Evolutionary conservation across 768 basidiomycete species (phyloP).

Genomic region (Lactarius vividus): DNA sequence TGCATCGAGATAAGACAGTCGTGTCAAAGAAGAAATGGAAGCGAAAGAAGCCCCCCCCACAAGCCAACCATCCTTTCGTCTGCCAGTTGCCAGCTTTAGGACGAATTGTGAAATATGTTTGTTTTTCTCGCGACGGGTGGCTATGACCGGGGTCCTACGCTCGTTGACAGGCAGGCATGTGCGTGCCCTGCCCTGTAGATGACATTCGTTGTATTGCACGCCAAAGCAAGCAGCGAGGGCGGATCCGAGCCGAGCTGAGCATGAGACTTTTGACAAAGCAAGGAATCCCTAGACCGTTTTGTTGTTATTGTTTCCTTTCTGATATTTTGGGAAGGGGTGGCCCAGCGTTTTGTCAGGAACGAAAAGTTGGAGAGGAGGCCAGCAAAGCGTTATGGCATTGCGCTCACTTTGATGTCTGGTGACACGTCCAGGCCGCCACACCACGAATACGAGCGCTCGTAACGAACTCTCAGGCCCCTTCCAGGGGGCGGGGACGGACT

Average conservation of each 20-base stretch:
- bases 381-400: not conserved
- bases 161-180: not conserved
- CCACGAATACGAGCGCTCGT: not conserved
- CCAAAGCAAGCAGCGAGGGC: not conserved
- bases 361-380: not conserved
- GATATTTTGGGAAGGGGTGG: not conserved
- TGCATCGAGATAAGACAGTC: not conserved
- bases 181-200: not conserved
- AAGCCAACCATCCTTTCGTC: not conserved
- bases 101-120: not conserved
- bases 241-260: not conserved
- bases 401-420: not conserved
- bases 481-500: not conserved
- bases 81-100: not conserved
- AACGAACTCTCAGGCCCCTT: not conserved
- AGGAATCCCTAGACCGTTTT: not conserved
- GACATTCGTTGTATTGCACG: not conserved
- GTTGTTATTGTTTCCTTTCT: not conserved
- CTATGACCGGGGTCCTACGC: not conserved
- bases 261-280: not conserved
- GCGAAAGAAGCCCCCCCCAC: not conserved
- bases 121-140: not conserved
- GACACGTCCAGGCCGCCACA: not conserved
- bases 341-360: not conserved
- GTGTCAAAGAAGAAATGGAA: not conserved